Evolutionary conservation across 2,329 filamentous ascomycete species (phyloP), one percentile per base, ranked within the genome.

Genomic region (Colletotrichum karsti): DNA sequence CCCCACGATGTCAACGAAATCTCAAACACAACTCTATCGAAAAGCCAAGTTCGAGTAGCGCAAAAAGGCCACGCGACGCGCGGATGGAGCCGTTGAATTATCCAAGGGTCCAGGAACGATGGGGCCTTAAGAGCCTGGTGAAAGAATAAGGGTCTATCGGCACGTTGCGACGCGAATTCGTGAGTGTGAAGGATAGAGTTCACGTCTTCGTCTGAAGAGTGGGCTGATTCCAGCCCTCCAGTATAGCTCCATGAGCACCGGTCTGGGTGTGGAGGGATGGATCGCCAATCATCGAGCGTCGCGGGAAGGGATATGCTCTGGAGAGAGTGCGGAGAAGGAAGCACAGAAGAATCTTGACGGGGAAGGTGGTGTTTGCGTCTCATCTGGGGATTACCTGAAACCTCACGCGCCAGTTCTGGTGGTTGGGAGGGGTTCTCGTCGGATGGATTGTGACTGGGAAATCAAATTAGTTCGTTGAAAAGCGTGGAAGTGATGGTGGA

Each of bases 231-330:
- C 15, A 33, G 24, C 24, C 26, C 22, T 13, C 10, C 54, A 30
- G 37, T 12, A 41, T n/a, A n/a, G n/a, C n/a, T n/a, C n/a, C n/a
- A 39, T 24, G 44, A 57, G 20, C 30, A 37, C 54, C 54, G 37
- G 12, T 9, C 28, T 12, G 10, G n/a, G 2, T 13, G 35, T 5
- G n/a, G 13, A 12, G 18, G 9, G n/a, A 20, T 0, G 10, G 41
- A 48, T 58, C 54, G 28, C 54, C 39, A 57, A 57, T 44, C 39
- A 44, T 57, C 39, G 55, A 35, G 55, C 37, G 26, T n/a, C 26
- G 55, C n/a, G 41, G 41, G 41, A 13, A 1, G 1, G 3, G 13
- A 12, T 2, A 28, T 51, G 7, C 20, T 26, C 15, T n/a, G 24
- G 46, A 26, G 6, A n/a, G 15, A 42, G 30, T 53, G 30, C 50